A percentile compares a stretch with the other conserved stretches of the same genome.
Evolutionary conservation across 495 filamentous ascomycete genomes (phyloP).

Genomic region (Tuber microsphaerosporum): DNA sequence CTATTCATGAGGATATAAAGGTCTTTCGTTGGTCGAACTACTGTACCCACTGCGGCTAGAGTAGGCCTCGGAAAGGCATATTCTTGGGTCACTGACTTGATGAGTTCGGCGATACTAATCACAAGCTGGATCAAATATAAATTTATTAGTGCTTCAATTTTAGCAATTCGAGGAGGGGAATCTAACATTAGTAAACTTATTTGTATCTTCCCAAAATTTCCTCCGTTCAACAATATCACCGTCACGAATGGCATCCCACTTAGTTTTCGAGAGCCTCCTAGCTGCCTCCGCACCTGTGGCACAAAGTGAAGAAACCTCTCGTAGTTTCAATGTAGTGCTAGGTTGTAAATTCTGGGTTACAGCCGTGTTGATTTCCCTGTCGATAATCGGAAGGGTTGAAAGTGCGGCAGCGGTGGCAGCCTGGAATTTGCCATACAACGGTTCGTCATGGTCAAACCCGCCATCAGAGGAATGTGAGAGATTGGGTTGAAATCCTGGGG

Average conservation of each 20-base stretch:
- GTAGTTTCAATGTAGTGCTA: constrained; percentile 32
- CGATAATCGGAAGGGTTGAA: constrained; percentile 34
- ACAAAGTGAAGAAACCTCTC: constrained; percentile 37
- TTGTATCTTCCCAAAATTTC: constrained; percentile 42
- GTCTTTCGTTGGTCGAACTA: constrained; percentile 39
- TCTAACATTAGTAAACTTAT: constrained; percentile 38
- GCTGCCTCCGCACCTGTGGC: constrained; percentile 35
- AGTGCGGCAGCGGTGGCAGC: constrained; percentile 37
- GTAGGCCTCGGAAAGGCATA: constrained; percentile 37
- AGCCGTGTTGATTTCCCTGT: constrained; percentile 36
- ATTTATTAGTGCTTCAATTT: constrained; percentile 13
- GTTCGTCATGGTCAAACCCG: constrained; percentile 37
- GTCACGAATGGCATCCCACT: constrained; percentile 39
- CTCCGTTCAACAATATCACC: constrained; percentile 37
- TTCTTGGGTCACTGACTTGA: constrained; percentile 39
- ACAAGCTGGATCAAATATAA: constrained; percentile 22
- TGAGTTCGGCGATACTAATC: constrained; percentile 40
- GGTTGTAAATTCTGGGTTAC: constrained; percentile 33
- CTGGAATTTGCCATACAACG: constrained; percentile 37
- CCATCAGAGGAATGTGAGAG: constrained; percentile 29
- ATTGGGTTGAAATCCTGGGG: constrained; percentile 20
- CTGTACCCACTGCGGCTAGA: constrained; percentile 36
- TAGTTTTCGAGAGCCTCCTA: constrained; percentile 34
- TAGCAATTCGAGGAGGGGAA: neutral
- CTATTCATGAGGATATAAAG: constrained; percentile 40